Base-by-base conservation (phyloP, 768 basidiomycete genomes). In the Cantharellus anzutake region DNA sequence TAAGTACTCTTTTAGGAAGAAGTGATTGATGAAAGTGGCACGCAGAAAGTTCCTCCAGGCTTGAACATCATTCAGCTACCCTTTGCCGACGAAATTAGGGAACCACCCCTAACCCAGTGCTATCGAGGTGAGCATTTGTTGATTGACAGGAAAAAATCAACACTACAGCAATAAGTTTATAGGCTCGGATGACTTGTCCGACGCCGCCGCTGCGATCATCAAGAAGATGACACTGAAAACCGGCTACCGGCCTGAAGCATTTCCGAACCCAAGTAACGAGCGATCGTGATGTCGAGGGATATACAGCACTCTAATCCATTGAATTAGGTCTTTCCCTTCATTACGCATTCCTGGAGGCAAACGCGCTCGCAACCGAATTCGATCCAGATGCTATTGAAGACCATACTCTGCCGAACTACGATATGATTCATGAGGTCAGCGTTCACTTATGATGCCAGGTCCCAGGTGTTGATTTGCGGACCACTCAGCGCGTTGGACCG, bases 21-120 rank as follows among this genome's bases (percentile, higher is more conserved):
- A 68, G 78, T 76, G 53, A 64, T 72, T 41, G 81, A 84, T 65
- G 80, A 82, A 40, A 77, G 76, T 5, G 88, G 86, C 4, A 85
- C 81, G 75, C 81, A 79, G 59, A 65, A 71, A 57, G 82, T 86
- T 48, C 89, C 96, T 41, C 81, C 87, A 1, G 96, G 96, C 3
- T 86, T 98, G 66, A 92, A 98, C 69, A 74, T 98, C 57, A 84
- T 97, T 60, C 84, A 85, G 14, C 69, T 97, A n/a, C 93, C 94
- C 0, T 99, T 86, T 68, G 85, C 87, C 3, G 96, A 99, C 67
- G 96, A 99, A 65, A 84, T 98, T 56, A 81, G 96, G 55, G 75
- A 76, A 20, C 85, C 86, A 3, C 82, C 85, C 2, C 70, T 91
- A 5, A 78, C 82, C 20, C 74, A 79, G 59, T 82, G 14, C 79